Evolutionary conservation across 2,329 filamentous ascomycete species (phyloP).

Genomic region (Alternaria ventricosa): DNA sequence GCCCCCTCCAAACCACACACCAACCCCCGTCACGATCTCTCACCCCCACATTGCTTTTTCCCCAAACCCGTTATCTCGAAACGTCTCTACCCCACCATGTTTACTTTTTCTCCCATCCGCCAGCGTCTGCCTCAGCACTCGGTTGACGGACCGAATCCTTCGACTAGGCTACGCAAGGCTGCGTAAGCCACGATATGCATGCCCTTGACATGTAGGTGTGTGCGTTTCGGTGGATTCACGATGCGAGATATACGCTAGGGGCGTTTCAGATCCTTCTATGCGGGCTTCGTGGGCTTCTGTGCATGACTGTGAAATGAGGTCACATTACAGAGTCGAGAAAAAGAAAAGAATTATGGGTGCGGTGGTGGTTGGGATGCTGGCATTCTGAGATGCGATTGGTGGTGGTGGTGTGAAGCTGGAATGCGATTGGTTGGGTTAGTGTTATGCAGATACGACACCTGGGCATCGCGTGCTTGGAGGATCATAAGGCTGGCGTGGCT

Average conservation of each 20-base stretch:
- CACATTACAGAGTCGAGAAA: background rate
- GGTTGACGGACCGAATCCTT: background rate
- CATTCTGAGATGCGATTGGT: background rate
- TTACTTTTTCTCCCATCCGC: background rate
- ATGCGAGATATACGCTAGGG: background rate
- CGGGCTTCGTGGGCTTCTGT: background rate
- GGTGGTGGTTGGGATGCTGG: background rate
- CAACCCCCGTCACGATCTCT: too few relatives aligned
- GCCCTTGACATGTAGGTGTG: background rate
- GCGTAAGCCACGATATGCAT: background rate
- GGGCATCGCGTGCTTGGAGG: background rate
- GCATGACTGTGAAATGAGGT: background rate
- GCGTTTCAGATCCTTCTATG: background rate
- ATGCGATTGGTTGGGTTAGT: background rate
- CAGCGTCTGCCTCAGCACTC: background rate
- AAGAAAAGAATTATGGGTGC: background rate
- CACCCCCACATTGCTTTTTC: background rate
- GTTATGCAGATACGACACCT: background rate
- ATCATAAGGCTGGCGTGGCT: background rate
- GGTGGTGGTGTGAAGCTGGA: background rate
- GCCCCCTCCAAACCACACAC: background rate
- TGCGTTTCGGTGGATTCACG: background rate
- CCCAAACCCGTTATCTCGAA: background rate
- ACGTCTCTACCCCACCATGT: background rate
- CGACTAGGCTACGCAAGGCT: background rate